Evolutionary conservation across 2,329 filamentous ascomycete genomes (phyloP).

Genomic region (Fusarium verticillioides): DNA sequence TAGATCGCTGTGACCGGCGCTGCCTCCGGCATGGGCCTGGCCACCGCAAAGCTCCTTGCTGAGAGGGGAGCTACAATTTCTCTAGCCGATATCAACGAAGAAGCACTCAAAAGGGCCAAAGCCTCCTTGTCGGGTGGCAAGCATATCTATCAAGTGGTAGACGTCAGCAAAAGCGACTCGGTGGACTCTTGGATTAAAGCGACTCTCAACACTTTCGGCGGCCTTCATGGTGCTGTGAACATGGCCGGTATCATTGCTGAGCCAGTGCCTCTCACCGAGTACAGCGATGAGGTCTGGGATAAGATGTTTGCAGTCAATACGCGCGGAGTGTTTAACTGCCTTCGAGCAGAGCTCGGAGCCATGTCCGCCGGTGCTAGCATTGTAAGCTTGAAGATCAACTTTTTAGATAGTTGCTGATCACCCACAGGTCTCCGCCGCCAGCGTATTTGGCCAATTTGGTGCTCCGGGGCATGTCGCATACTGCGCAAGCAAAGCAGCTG

Average conservation of each 20-base stretch:
- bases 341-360: slow-evolving; percentile 59
- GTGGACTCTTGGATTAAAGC: slow-evolving; percentile 45
- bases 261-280: slow-evolving; percentile 44
- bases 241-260: slow-evolving; percentile 44
- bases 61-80: slow-evolving; percentile 36
- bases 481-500: slow-evolving; percentile 46
- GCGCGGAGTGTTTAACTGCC: slow-evolving; percentile 60
- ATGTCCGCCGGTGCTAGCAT: slow-evolving; percentile 44
- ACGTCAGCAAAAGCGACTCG: slow-evolving; percentile 17
- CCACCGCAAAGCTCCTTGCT: slow-evolving; percentile 36
- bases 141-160: slow-evolving; percentile 15
- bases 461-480: slow-evolving; percentile 46
- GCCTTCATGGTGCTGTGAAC: slow-evolving; percentile 57
- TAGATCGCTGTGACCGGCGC: slow-evolving; percentile 36
- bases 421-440: slow-evolving; percentile 44
- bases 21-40: slow-evolving; percentile 36
- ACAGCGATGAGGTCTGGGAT: slow-evolving; percentile 56
- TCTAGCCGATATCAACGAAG: slow-evolving; percentile 31
- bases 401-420: slow-evolving; percentile 49
- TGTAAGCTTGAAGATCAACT: slow-evolving; percentile 37
- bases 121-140: not conserved
- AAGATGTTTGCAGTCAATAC: slow-evolving; percentile 57
- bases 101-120: not conserved
- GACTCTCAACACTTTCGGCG: slow-evolving; percentile 50
- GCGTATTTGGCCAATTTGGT: slow-evolving; percentile 48